Evolutionary conservation across 805 yeast species (phyloP).

Genomic region (Teunomyces lycoperdinae): DNA sequence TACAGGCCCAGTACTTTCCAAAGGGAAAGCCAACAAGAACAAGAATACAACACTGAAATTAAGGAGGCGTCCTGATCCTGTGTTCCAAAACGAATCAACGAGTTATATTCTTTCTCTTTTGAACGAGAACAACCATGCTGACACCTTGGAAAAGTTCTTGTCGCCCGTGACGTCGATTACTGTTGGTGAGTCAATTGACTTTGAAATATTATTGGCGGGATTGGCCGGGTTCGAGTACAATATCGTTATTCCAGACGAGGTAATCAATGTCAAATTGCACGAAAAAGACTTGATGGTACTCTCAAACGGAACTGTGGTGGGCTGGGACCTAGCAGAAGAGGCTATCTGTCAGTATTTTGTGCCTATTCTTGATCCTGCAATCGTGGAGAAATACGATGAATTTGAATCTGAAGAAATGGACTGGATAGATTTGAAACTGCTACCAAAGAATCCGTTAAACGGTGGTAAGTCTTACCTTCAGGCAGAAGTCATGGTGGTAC

Average conservation of each 20-base stretch:
- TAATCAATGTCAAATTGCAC: slow-evolving; percentile 49
- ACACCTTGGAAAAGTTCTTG: slow-evolving; percentile 24
- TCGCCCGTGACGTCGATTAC: slow-evolving; percentile 67
- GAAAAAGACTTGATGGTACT: slow-evolving; percentile 60
- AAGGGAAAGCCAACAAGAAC: slow-evolving; percentile 13
- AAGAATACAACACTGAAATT: slow-evolving; percentile 27
- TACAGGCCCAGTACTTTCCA: background rate
- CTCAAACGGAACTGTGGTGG: slow-evolving; percentile 75
- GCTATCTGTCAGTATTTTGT: slow-evolving; percentile 45
- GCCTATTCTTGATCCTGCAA: slow-evolving; percentile 51
- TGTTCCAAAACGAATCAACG: slow-evolving; percentile 21
- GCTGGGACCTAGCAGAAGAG: slow-evolving; percentile 75
- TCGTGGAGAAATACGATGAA: slow-evolving; percentile 30
- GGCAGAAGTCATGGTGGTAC: slow-evolving; percentile 72
- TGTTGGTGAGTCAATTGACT: slow-evolving; percentile 67
- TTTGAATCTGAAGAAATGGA: slow-evolving; percentile 88
- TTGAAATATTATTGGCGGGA: slow-evolving; percentile 43
- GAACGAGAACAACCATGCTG: slow-evolving; percentile 14
- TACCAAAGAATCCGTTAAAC: slow-evolving; percentile 20
- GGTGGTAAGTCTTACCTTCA: slow-evolving; percentile 43
- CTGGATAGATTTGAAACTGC: slow-evolving; percentile 48
- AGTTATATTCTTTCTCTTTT: slow-evolving; percentile 23
- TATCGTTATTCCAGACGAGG: slow-evolving; percentile 57
- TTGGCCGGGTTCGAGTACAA: slow-evolving; percentile 21
- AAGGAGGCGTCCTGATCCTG: slow-evolving; percentile 20